Percentiles rank a stretch among this genome's conserved stretches.
Evolutionary conservation across 768 basidiomycete species (phyloP).

Genomic region (Tylopilus subfusipes): DNA sequence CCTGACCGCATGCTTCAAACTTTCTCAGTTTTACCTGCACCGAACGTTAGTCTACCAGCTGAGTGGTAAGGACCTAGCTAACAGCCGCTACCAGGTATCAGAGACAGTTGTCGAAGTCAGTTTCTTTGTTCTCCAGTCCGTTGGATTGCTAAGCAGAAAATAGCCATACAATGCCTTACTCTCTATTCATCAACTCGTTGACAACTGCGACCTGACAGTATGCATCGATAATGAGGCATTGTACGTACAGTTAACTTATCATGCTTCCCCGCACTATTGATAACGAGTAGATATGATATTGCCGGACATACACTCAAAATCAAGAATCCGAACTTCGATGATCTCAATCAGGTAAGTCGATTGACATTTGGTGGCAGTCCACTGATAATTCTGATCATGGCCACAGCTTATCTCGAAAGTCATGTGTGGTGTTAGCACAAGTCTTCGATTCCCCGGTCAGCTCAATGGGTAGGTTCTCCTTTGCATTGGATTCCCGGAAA

Average conservation of each 20-base stretch:
- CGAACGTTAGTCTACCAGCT: conserved; percentile 39
- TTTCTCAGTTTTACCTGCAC: conserved; percentile 52
- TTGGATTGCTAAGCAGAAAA: conserved; percentile 8
- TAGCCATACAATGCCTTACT: conserved; percentile 83
- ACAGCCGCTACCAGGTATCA: conserved; percentile 32
- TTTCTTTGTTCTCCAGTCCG: neutral
- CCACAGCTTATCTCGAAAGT: conserved; percentile 74
- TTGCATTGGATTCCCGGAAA: neutral
- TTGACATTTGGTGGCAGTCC: neutral
- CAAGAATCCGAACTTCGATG: conserved; percentile 56
- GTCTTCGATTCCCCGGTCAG: conserved; percentile 90
- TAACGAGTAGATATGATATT: conserved; percentile 61
- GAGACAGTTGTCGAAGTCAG: conserved; percentile 53
- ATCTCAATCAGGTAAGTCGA: conserved; percentile 62
- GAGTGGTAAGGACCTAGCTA: conserved; percentile 4
- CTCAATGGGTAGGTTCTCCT: conserved; percentile 65
- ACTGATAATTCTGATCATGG: neutral
- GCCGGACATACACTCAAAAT: conserved; percentile 62
- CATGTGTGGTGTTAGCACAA: conserved; percentile 93
- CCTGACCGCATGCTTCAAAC: conserved; percentile 49
- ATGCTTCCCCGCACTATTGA: neutral
- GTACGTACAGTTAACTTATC: conserved; percentile 36
- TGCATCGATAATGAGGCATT: conserved; percentile 87
- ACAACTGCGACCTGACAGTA: conserved; percentile 79
- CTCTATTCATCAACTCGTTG: conserved; percentile 85